Conservation (phyloP, 352 stramenopile genomes). For the Phytophthora idaei region DNA sequence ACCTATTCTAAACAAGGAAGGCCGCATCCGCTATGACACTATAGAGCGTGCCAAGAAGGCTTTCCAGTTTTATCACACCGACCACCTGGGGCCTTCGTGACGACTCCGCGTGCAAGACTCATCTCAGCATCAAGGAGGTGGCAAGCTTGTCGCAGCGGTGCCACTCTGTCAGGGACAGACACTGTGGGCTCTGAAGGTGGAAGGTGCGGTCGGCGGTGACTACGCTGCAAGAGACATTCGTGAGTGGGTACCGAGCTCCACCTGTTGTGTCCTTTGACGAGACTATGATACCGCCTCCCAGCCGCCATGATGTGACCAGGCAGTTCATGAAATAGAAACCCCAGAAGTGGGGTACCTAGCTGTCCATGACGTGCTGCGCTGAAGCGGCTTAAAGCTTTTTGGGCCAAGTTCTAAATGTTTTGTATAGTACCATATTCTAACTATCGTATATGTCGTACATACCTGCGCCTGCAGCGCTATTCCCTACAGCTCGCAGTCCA, state of each 20-base stretch:
- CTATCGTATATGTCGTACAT: no score
- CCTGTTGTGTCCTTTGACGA: not conserved
- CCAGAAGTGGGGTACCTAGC: not conserved
- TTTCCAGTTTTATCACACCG: no score
- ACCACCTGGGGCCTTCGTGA: no score
- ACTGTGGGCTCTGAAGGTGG: not conserved
- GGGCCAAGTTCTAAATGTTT: not conserved
- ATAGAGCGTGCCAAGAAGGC: no score
- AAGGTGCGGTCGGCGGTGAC: not conserved
- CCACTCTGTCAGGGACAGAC: no score
- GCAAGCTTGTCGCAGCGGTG: no score
- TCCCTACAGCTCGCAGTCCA: not conserved
- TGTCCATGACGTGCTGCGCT: not conserved
- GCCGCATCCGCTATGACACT: no score
- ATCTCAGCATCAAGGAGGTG: no score
- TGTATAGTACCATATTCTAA: not conserved
- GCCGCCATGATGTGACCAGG: not conserved
- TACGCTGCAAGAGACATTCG: not conserved
- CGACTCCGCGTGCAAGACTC: no score
- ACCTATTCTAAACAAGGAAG: no score
- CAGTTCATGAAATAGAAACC: not conserved
- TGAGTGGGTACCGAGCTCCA: not conserved
- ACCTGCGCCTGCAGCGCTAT: not conserved
- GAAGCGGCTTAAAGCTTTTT: no score
- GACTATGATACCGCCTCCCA: not conserved